A percentile compares a stretch with the other conserved stretches of the same genome.
These are phyloP conservation scores for Fusarium armeniacum DNA, from an alignment of 2,329 filamentous ascomycete species.

Conservation along the genomic window DNA sequence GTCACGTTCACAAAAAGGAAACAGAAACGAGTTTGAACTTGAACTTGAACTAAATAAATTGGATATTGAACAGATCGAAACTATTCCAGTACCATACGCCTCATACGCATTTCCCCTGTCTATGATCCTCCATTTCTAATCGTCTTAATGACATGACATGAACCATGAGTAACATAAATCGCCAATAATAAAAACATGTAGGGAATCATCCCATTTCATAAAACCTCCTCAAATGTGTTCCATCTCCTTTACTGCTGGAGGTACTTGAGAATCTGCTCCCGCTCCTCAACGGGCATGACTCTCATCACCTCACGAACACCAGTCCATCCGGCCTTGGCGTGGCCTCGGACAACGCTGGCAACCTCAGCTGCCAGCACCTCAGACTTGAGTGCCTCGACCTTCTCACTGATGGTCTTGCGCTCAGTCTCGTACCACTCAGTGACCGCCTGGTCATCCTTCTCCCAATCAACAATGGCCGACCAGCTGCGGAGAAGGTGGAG, in stretches of 20 bases:
- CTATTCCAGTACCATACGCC: constrained; percentile 46
- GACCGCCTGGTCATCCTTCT: constrained; percentile 83
- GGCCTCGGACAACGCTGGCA: constrained; percentile 60
- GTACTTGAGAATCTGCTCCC: constrained; percentile 81
- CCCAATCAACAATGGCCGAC: constrained; percentile 83
- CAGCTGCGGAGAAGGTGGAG: constrained; percentile 85
- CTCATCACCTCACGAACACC: constrained; percentile 88
- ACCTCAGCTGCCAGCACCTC: constrained; percentile 71
- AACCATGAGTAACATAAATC: constrained; percentile 42
- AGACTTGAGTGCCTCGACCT: constrained; percentile 86
- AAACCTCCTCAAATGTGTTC: not conserved
- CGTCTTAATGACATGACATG: constrained; percentile 40
- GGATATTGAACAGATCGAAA: constrained; percentile 42
- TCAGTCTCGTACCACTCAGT: constrained; percentile 98
- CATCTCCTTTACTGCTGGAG: constrained; percentile 59
- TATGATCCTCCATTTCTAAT: constrained; percentile 47
- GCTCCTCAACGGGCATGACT: constrained; percentile 89
- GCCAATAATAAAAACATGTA: constrained; percentile 39
- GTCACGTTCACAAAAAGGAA: not conserved
- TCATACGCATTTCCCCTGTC: constrained; percentile 41
- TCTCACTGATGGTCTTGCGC: constrained; percentile 82
- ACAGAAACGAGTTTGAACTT: not conserved
- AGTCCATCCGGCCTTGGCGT: constrained; percentile 79
- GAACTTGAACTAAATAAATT: constrained; percentile 15
- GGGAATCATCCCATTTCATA: constrained; percentile 25